Conservation (phyloP, 2,329 filamentous ascomycete species). For the Talaromyces piceae region DNA sequence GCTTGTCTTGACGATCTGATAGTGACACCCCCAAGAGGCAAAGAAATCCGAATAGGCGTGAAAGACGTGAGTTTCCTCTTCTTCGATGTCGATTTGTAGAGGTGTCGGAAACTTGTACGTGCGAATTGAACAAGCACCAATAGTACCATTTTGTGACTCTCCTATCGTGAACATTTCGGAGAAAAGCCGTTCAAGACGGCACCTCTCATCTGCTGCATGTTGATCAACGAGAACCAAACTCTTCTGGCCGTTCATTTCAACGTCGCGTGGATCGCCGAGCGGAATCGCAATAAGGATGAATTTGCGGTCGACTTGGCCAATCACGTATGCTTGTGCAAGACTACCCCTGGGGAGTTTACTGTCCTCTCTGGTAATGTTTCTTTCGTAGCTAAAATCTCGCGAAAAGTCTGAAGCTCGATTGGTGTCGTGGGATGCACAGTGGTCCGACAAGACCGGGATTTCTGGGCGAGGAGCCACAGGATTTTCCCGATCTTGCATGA, state of each 20-base stretch:
- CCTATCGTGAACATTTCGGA: constrained; percentile 39
- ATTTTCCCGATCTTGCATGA: constrained; percentile 65
- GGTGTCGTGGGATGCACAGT: not conserved
- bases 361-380: constrained; percentile 17
- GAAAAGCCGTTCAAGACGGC: constrained; percentile 69
- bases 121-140: constrained; percentile 20
- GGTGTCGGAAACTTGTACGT: constrained; percentile 40
- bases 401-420: not conserved
- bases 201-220: constrained; percentile 87
- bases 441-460: constrained; percentile 30
- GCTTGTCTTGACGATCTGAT: constrained; percentile 37
- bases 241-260: constrained; percentile 7
- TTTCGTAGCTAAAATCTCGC: not conserved
- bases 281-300: constrained; percentile 68
- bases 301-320: constrained; percentile 82
- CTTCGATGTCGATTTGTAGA: constrained; percentile 58
- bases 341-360: constrained; percentile 53
- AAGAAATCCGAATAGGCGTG: constrained; percentile 51
- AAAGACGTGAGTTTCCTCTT: constrained; percentile 55
- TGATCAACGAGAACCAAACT: constrained; percentile 77
- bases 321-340: constrained; percentile 55
- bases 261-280: constrained; percentile 1
- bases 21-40: constrained; percentile 65
- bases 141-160: not conserved
- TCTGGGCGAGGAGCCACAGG: constrained; percentile 59